Conservation (phyloP, 805 yeast genomes). For the Saturnispora quitensis region DNA sequence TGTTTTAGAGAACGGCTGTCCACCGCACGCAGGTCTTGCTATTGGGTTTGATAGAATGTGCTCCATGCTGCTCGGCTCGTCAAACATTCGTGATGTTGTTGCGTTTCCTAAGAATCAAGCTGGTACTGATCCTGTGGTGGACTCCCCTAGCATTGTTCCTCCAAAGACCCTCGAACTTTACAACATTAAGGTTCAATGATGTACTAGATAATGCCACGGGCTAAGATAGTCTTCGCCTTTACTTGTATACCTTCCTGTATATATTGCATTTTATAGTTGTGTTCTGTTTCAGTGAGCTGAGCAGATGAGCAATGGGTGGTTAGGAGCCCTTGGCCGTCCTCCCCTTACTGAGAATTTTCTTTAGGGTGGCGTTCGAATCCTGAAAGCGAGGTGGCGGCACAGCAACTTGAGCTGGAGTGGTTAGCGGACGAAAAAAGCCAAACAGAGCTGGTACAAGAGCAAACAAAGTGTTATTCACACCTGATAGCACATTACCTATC, state of each 20-base stretch:
- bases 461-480: background rate
- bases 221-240: no score
- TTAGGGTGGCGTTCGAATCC: slow-evolving; percentile 6
- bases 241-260: background rate
- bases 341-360: background rate
- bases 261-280: background rate
- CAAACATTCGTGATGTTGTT: slow-evolving; percentile 82
- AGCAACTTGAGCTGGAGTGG: background rate
- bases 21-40: slow-evolving; percentile 98
- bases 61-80: slow-evolving; percentile 75
- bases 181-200: slow-evolving; percentile 26
- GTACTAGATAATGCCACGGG: background rate
- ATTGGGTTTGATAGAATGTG: slow-evolving; percentile 90
- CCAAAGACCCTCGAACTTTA: slow-evolving; percentile 46
- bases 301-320: slow-evolving; percentile 7
- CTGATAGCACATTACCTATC: background rate
- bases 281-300: slow-evolving; percentile 1
- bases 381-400: background rate
- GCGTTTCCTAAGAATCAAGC: slow-evolving; percentile 92
- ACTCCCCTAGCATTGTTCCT: slow-evolving; percentile 65
- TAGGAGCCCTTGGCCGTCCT: slow-evolving; percentile 1
- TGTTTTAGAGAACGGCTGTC: slow-evolving; percentile 86
- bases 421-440: background rate
- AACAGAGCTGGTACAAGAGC: background rate
- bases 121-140: slow-evolving; percentile 83